A percentile compares a stretch with the other conserved stretches of the same genome.
These are phyloP conservation scores for Ballota nigra DNA, from an alignment of 257 asterid genomes.

Conservation along the genomic window DNA sequence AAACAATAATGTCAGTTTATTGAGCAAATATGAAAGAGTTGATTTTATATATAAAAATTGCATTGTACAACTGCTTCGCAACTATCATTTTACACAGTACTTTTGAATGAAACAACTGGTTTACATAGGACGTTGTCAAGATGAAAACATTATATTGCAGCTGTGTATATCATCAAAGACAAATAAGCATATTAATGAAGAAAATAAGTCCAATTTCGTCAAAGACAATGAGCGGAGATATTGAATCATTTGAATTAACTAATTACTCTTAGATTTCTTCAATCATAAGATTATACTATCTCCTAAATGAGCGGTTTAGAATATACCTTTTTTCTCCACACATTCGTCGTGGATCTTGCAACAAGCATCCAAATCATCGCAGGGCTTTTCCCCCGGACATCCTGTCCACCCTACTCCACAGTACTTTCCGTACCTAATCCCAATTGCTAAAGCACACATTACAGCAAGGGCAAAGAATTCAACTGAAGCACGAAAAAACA, in stretches of 20 bases:
- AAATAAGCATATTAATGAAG: constrained; percentile 4
- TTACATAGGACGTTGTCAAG: no score
- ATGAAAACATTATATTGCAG: no score
- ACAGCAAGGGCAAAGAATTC: background rate
- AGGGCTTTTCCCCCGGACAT: constrained; percentile 91
- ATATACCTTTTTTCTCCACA: constrained; percentile 66
- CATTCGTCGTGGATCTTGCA: constrained; percentile 87
- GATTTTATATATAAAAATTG: no score
- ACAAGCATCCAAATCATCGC: constrained; percentile 93
- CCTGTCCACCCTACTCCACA: constrained; percentile 97
- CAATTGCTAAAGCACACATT: constrained; percentile 49
- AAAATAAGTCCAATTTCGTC: background rate
- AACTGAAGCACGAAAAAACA: background rate
- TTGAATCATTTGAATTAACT: background rate
- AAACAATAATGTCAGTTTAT: no score
- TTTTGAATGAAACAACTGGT: no score
- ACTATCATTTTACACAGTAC: no score
- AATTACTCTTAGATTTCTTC: constrained; percentile 14
- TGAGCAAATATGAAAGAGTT: no score
- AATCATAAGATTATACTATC: background rate
- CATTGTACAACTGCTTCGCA: no score
- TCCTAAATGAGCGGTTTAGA: background rate
- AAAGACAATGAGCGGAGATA: background rate
- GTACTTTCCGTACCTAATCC: constrained; percentile 85
- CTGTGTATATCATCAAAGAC: no score